phyloP scores from a whole-genome alignment of 257 asterid species.

The Henckelia pumila region DNA sequence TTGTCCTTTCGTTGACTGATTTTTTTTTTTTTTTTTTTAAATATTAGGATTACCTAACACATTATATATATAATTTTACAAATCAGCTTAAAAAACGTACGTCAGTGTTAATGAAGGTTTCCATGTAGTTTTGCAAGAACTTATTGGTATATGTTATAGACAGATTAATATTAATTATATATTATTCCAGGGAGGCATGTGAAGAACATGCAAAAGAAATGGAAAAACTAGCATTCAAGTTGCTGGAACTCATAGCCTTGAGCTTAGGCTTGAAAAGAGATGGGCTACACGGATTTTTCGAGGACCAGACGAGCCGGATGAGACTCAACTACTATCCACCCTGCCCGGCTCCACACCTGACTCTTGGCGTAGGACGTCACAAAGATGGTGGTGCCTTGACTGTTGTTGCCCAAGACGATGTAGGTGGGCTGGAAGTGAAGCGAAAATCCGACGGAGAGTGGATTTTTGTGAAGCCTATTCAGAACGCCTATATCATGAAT shows the following conservation, averaged over 20 bases:
- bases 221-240: slow-evolving; percentile 37
- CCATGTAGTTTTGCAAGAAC: too few relatives aligned
- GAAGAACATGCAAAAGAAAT: slow-evolving; percentile 33
- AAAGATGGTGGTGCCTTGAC: slow-evolving; percentile 39
- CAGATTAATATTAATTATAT: too few relatives aligned
- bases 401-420: slow-evolving; percentile 36
- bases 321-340: slow-evolving; percentile 44
- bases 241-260: slow-evolving; percentile 33
- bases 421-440: slow-evolving; percentile 40
- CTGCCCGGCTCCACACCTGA: slow-evolving; percentile 36
- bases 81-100: too few relatives aligned
- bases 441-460: slow-evolving; percentile 39
- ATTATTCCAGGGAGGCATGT: slow-evolving; percentile 37
- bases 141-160: too few relatives aligned
- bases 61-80: too few relatives aligned
- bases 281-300: slow-evolving; percentile 31
- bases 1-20: too few relatives aligned
- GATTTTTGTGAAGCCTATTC: slow-evolving; percentile 35
- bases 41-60: too few relatives aligned
- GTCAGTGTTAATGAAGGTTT: too few relatives aligned
- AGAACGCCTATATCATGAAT: slow-evolving; percentile 32
- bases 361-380: slow-evolving; percentile 43
- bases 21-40: too few relatives aligned
- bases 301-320: slow-evolving; percentile 34
- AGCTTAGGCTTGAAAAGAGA: slow-evolving; percentile 35